Evolutionary conservation across 768 basidiomycete species (phyloP), one percentile per base, ranked within the genome.

Genomic region (Tylopilus felleus): DNA sequence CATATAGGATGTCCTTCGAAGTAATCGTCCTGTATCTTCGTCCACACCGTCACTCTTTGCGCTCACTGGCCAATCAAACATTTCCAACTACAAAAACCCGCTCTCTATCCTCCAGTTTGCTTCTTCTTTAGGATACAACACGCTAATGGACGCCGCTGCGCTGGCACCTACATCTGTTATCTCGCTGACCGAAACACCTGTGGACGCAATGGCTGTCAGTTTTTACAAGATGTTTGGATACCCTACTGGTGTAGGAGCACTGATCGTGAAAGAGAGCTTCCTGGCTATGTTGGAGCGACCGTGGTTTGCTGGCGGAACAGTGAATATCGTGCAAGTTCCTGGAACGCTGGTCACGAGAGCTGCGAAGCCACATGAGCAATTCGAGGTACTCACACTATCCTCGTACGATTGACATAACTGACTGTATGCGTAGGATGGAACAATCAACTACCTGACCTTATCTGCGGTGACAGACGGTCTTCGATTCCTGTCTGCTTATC

Each of bases 161-260:
- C 75, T 93, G 36, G 90, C 84, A 2, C 83, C 90, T 10, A 85
- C 88, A 1, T 82, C 88, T 8, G 64, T 74, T 17, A 78, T 93
- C 51, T 86, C 86, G 13, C 74, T 93, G 14, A 69, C 78, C 1
- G 80, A 85, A 48, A 77, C 76, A 28, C 81, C 84, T 5, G 85
- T 90, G 12, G 91, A 93, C 67, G 90, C 90, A 1, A 83, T 91
- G 79, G 89, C 84, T 0, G 65, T 93, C 49, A 89, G 86, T 41
- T 91, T 93, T 62, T 93, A 93, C 72, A 93, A 93, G 61, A 91
- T 93, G 86, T 90, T 91, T 58, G 90, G 90, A 31, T 93, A 84
- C 60, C 90, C 90, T 12, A 92, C 90, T 0, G 90, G 90, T 8
- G 81, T 92, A 40, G 90, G 91, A 33, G 89, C 89, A 13, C 75